These are phyloP conservation scores for Chrysosporium queenslandicum DNA, from an alignment of 2,329 filamentous ascomycete genomes.

Conservation along the genomic window DNA sequence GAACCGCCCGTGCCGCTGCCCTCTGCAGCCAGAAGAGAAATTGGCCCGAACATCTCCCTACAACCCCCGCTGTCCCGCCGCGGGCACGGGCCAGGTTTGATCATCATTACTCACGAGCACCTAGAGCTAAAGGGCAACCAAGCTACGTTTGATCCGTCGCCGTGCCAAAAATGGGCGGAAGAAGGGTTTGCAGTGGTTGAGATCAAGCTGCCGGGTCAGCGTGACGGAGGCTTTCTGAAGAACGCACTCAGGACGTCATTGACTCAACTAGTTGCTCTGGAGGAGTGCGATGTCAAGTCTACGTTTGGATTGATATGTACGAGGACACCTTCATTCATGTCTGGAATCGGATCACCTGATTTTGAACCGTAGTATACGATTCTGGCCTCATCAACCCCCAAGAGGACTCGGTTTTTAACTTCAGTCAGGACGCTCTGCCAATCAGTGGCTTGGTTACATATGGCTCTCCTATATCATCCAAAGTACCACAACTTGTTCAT, in stretches of 20 bases:
- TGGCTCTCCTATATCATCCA: conserved; percentile 19
- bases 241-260: conserved; percentile 20
- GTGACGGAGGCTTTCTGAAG: conserved; percentile 14
- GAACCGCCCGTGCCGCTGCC: conserved; percentile 31
- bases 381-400: conserved; percentile 11
- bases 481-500: conserved; percentile 24
- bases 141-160: conserved; percentile 43
- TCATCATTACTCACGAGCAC: conserved; percentile 36
- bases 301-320: conserved; percentile 27
- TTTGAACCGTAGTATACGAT: conserved; percentile 19
- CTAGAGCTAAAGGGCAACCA: conserved; percentile 26
- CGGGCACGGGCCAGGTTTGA: conserved; percentile 41
- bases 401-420: conserved; percentile 16
- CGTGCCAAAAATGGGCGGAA: conserved; percentile 59
- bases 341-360: conserved; percentile 6
- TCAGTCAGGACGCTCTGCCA: conserved; percentile 12
- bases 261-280: conserved; percentile 18
- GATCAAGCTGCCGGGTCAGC: conserved; percentile 27
- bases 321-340: neutral
- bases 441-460: conserved; percentile 30
- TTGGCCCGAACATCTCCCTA: conserved; percentile 23
- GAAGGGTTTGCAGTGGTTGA: conserved; percentile 57
- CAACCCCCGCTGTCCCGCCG: conserved; percentile 42
- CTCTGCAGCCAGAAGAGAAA: conserved; percentile 20
- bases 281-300: conserved; percentile 22